Conservation (phyloP, 768 basidiomycete species). For the Tulasnella sp. region DNA sequence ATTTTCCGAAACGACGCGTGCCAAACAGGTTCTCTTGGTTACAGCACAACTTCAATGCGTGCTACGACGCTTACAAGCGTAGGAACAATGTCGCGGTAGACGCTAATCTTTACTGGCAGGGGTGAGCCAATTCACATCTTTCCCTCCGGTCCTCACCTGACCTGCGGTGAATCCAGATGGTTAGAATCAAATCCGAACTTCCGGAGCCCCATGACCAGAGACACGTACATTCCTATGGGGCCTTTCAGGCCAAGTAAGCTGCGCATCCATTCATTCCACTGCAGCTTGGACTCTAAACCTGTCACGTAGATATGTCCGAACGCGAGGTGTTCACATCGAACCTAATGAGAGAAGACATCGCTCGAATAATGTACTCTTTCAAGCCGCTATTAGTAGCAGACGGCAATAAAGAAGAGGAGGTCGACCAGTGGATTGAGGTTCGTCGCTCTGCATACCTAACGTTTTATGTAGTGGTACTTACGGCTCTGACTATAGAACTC, state of each 20-base stretch:
- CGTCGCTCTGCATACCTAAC: not conserved
- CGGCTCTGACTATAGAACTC: not conserved
- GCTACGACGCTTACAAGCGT: not conserved
- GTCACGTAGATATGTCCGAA: not conserved
- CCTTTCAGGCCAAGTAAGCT: conserved; percentile 5
- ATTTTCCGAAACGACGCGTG: not conserved
- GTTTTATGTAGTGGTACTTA: not conserved
- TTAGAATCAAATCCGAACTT: conserved; percentile 15
- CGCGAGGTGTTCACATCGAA: not conserved
- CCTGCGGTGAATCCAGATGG: not conserved
- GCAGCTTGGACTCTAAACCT: not conserved
- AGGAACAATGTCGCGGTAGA: not conserved
- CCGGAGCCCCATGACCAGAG: not conserved
- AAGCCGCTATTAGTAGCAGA: conserved; percentile 10
- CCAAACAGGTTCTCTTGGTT: conserved; percentile 10
- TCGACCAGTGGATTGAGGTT: not conserved
- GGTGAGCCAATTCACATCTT: not conserved
- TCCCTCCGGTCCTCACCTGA: not conserved
- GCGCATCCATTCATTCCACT: not conserved
- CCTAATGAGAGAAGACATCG: conserved; percentile 3
- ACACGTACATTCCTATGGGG: conserved; percentile 7
- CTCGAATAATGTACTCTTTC: not conserved
- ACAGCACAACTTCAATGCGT: not conserved
- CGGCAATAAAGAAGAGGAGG: not conserved
- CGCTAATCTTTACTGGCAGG: not conserved